Evolutionary conservation across 192 early-diverging fungal genomes (phyloP), one percentile per base, ranked within the genome.

Genomic region (Coemansia sp.): DNA sequence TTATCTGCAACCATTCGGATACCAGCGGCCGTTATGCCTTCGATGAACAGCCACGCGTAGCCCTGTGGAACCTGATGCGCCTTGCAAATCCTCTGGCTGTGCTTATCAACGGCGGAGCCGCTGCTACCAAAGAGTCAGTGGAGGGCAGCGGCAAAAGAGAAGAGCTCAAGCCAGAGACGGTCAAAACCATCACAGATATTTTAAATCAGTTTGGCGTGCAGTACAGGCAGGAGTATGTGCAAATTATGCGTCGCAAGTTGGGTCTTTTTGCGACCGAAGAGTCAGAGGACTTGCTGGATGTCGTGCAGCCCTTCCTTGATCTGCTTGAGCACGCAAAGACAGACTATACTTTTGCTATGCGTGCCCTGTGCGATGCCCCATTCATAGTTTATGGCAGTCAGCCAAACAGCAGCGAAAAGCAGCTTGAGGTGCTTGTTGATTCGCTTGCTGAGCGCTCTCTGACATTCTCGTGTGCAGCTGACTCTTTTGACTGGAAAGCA

Each of bases 1-100:
- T 88, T 65, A 84, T 92, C 22, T 92, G 91, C 74, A 94, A 95
- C 69, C 86, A 88, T 64, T 91, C 90, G 7, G 95, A 97, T 48
- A 42, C 83, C 2, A 60, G 63, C 1, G 94, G 95, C 10, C 88
- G 92, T 29, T 94, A 91, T 66, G 69, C 85, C 4, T 95, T 94
- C 50, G 63, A 79, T 56, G 82, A 90, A 36, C 95, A 97, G 67
- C 93, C 94, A 3, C 83, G 85, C 3, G 85, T 93, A 6, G 91
- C 87, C 4, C 77, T 93, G 48, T 95, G 90, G 89, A 97, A 97
- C 65, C 68, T 94, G 18, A 65, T 84, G 17, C 82, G 85, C 20
- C 72, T 97, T n/a, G 90, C 89, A 1, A 72, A 83, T 0, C 85
- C 91, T 0, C 59, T 95, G 16, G 67, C 85, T 36, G 85, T 84